A percentile compares a stretch with the other conserved stretches of the same genome.
Conservation (phyloP, 257 asterid genomes). For the Marsdenia floribunda region DNA sequence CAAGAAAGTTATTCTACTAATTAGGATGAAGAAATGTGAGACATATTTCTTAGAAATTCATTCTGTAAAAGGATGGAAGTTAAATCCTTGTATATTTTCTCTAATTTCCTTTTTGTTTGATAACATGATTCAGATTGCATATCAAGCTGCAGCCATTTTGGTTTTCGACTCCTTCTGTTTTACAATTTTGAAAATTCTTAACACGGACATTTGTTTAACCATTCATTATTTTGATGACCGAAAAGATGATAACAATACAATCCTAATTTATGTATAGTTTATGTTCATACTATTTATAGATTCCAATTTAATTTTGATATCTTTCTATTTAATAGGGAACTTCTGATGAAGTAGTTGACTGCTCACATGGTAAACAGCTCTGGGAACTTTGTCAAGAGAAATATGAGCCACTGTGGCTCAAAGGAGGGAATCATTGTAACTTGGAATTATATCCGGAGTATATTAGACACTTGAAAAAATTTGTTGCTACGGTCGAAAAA, state of each 20-base stretch:
- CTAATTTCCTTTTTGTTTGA: neutral
- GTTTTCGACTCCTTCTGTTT: neutral
- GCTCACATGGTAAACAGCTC: constrained; percentile 61
- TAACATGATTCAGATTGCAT: neutral
- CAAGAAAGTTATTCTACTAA: too few species aligned
- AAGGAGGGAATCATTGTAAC: constrained; percentile 57
- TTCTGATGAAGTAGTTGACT: constrained; percentile 58
- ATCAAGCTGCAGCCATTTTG: neutral
- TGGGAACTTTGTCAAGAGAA: constrained; percentile 51
- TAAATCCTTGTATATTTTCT: neutral
- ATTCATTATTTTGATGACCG: neutral
- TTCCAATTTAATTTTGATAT: neutral
- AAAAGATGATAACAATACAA: neutral
- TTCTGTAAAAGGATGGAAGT: neutral
- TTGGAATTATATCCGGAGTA: constrained; percentile 52
- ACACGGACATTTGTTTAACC: neutral
- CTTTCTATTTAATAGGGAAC: constrained; percentile 44
- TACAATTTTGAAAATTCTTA: neutral
- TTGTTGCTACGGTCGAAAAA: constrained; percentile 41
- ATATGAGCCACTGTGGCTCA: constrained; percentile 55
- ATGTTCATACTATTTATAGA: neutral
- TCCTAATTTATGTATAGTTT: neutral
- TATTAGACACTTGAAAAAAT: constrained; percentile 53
- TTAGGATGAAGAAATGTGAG: too few species aligned
- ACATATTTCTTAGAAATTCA: too few species aligned